These are phyloP conservation scores for Colletotrichum eremochloae DNA, from an alignment of 2,329 filamentous ascomycete genomes.

Conservation along the genomic window DNA sequence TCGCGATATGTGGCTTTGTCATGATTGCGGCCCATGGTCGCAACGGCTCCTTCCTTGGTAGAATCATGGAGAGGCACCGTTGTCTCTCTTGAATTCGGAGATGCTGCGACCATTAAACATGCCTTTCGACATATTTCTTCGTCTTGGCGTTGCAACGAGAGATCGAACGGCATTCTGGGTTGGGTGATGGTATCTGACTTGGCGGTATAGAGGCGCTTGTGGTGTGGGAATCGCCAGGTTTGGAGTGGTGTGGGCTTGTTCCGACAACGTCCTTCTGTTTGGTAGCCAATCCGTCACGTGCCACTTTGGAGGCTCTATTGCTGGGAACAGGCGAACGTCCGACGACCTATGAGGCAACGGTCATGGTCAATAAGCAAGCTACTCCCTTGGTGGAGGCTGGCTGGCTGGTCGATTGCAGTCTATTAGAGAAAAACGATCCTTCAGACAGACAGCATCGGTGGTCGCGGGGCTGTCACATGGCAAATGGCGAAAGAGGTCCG, in stretches of 20 bases:
- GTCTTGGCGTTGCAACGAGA: background rate
- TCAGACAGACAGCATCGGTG: background rate
- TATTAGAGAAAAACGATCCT: constrained; percentile 19
- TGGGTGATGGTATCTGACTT: constrained; percentile 28
- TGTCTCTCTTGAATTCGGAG: background rate
- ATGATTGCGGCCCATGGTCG: background rate
- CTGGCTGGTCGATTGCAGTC: constrained; percentile 4
- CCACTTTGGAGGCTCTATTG: background rate
- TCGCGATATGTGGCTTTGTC: background rate
- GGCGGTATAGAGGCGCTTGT: constrained; percentile 31
- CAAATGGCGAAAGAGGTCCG: background rate
- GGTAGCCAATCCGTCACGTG: background rate
- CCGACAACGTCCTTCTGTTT: constrained; percentile 33
- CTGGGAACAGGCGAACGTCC: background rate
- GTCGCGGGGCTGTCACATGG: background rate
- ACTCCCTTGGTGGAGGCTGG: background rate
- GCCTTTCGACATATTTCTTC: background rate
- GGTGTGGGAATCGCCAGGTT: constrained; percentile 24
- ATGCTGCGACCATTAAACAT: background rate
- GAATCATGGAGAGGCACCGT: background rate
- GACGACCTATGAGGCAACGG: background rate
- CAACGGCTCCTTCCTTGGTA: background rate
- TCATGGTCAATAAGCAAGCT: constrained; percentile 17
- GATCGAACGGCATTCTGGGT: background rate
- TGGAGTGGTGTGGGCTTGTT: constrained; percentile 30